Evolutionary conservation across 192 early-diverging fungal species (phyloP).

Genomic region (Linnemannia zychae): DNA sequence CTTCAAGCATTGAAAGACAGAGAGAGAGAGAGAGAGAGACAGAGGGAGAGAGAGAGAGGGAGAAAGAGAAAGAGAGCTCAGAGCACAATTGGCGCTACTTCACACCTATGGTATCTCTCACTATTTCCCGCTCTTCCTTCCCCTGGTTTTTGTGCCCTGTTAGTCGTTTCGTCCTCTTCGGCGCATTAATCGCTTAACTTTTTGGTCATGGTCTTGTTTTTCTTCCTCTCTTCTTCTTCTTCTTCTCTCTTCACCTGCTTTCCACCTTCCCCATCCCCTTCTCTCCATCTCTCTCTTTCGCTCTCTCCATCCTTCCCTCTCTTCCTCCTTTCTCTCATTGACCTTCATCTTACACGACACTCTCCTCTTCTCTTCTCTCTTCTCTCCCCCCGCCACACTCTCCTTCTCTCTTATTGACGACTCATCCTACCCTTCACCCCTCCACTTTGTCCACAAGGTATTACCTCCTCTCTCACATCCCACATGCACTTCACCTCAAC

Average conservation of each 20-base stretch:
- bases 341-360: no score
- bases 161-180: background rate
- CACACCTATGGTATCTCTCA: background rate
- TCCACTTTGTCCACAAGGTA: constrained; percentile 2
- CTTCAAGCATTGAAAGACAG: no score
- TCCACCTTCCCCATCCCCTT: background rate
- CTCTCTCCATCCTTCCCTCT: background rate
- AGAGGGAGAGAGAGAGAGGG: no score
- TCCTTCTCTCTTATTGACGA: background rate
- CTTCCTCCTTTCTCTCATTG: background rate
- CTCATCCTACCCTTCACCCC: background rate
- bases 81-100: no score
- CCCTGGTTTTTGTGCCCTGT: background rate
- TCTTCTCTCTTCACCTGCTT: background rate
- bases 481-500: background rate
- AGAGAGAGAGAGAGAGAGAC: no score
- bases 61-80: no score
- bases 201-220: no score
- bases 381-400: background rate
- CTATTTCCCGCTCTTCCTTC: background rate
- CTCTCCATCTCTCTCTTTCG: background rate
- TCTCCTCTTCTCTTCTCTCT: background rate
- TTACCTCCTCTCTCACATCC: background rate
- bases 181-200: no score
- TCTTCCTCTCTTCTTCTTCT: background rate